These are phyloP conservation scores for Cyclotella cryptica DNA, from an alignment of 108 stramenopile species.

Conservation along the genomic window DNA sequence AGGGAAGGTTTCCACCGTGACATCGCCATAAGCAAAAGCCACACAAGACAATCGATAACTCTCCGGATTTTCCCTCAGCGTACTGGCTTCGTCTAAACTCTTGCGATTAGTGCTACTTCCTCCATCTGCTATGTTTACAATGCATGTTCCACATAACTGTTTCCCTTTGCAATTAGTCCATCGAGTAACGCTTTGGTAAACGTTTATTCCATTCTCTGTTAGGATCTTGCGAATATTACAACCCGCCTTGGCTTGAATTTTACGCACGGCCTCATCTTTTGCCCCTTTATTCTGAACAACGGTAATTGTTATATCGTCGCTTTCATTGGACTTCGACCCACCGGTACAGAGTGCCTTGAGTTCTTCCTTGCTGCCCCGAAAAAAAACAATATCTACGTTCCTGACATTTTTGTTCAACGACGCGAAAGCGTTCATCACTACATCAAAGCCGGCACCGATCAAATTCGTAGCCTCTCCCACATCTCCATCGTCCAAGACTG, in stretches of 20 bases:
- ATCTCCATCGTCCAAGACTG: conserved; percentile 41
- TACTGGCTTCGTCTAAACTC: conserved; percentile 90
- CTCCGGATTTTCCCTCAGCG: conserved; percentile 91
- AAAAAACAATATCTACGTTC: conserved; percentile 90
- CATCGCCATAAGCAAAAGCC: conserved; percentile 90
- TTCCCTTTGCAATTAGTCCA: conserved; percentile 98
- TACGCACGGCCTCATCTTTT: conserved; percentile 50
- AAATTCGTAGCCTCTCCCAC: conserved; percentile 55
- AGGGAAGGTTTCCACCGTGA: conserved; percentile 90
- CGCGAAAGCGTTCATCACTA: conserved; percentile 88
- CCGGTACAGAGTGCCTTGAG: conserved; percentile 71
- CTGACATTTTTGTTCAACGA: conserved; percentile 61
- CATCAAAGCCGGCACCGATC: conserved; percentile 85
- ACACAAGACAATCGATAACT: conserved; percentile 92
- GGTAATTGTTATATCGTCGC: conserved; percentile 71
- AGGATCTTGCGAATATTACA: conserved; percentile 83
- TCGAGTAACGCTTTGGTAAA: conserved; percentile 91
- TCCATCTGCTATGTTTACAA: conserved; percentile 90
- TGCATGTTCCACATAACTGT: conserved; percentile 97
- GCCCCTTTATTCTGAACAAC: conserved; percentile 83
- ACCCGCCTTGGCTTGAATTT: conserved; percentile 65
- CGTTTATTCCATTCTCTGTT: conserved; percentile 93
- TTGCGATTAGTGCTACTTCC: conserved; percentile 77
- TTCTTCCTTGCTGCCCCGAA: conserved; percentile 89
- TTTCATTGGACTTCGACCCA: background rate